Evolutionary conservation across 2,329 filamentous ascomycete species (phyloP).

Genomic region (Lecanicillium sp.): DNA sequence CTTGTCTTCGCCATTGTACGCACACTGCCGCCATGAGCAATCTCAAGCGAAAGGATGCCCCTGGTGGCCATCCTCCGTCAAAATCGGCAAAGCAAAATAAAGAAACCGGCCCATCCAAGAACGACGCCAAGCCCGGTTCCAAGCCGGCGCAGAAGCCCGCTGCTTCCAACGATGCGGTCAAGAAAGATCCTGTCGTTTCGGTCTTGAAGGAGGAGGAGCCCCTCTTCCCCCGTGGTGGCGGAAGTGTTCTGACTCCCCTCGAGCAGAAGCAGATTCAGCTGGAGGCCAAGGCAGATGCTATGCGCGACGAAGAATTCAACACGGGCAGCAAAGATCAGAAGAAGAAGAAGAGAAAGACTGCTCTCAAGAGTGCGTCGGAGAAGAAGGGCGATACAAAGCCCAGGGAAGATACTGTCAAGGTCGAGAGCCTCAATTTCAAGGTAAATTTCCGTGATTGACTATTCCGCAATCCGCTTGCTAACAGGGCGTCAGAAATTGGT

Average conservation of each 20-base stretch:
- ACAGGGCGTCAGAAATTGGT: conserved; percentile 57
- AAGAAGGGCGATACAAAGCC: conserved; percentile 37
- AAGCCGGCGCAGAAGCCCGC: conserved; percentile 12
- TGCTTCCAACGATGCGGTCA: conserved; percentile 24
- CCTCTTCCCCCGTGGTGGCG: conserved; percentile 87
- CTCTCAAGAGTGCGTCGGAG: conserved; percentile 43
- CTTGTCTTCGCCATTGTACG: conserved; percentile 13
- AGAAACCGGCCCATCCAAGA: conserved; percentile 41
- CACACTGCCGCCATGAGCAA: conserved; percentile 39
- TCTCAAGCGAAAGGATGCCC: conserved; percentile 52
- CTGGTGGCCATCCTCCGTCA: conserved; percentile 39
- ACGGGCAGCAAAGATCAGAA: conserved; percentile 34
- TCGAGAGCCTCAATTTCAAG: conserved; percentile 87
- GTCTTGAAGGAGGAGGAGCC: conserved; percentile 70
- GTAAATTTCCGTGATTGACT: conserved; percentile 32
- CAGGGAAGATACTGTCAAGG: conserved; percentile 54
- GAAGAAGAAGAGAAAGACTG: conserved; percentile 52
- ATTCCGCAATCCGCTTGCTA: conserved; percentile 5
- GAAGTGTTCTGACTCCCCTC: conserved; percentile 80
- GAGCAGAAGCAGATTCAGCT: conserved; percentile 96
- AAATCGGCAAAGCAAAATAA: conserved; percentile 41
- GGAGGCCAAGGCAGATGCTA: conserved; percentile 83
- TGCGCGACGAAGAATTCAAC: conserved; percentile 71
- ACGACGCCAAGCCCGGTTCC: conserved; percentile 21
- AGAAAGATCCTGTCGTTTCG: conserved; percentile 31